Percentiles rank a stretch among this genome's conserved stretches.
phyloP scores from a whole-genome alignment of 768 basidiomycete species.

The Lactifluus rugatus region DNA sequence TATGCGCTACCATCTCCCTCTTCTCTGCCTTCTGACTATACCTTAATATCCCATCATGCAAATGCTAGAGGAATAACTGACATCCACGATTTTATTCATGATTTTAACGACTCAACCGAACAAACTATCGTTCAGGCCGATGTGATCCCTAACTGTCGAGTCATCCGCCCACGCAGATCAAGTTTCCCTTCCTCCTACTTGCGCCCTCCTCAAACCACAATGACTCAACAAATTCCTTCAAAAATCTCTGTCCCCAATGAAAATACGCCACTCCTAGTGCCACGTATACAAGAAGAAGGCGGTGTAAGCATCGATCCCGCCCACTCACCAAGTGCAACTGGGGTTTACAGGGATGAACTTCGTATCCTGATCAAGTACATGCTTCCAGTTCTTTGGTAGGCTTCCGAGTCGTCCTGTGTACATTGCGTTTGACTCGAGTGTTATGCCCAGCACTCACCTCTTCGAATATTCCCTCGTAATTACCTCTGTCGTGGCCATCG shows the following conservation, averaged over 20 bases:
- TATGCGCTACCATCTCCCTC: too few species aligned
- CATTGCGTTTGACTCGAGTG: not conserved
- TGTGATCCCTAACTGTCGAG: not conserved
- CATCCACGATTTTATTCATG: slow-evolving; percentile 1
- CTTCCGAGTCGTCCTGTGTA: not conserved
- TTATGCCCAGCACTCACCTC: slow-evolving; percentile 49
- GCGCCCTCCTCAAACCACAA: slow-evolving; percentile 31
- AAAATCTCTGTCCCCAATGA: slow-evolving; percentile 22
- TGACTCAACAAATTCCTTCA: slow-evolving; percentile 25
- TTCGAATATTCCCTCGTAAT: slow-evolving; percentile 83
- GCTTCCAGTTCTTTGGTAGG: slow-evolving; percentile 60
- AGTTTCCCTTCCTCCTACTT: slow-evolving; percentile 30
- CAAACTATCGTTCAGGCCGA: not conserved
- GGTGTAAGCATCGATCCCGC: slow-evolving; percentile 21
- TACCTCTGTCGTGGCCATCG: slow-evolving; percentile 76
- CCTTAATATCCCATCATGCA: too few species aligned
- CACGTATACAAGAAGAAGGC: slow-evolving; percentile 46
- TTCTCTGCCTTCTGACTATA: too few species aligned
- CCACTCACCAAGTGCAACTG: slow-evolving; percentile 15
- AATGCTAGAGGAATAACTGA: not conserved
- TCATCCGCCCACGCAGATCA: slow-evolving; percentile 19
- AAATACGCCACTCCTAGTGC: slow-evolving; percentile 30
- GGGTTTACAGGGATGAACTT: slow-evolving; percentile 49
- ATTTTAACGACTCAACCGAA: not conserved
- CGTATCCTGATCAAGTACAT: slow-evolving; percentile 52